Evolutionary conservation across 257 asterid genomes (phyloP).

Genomic region (Haberlea rhodopensis): DNA sequence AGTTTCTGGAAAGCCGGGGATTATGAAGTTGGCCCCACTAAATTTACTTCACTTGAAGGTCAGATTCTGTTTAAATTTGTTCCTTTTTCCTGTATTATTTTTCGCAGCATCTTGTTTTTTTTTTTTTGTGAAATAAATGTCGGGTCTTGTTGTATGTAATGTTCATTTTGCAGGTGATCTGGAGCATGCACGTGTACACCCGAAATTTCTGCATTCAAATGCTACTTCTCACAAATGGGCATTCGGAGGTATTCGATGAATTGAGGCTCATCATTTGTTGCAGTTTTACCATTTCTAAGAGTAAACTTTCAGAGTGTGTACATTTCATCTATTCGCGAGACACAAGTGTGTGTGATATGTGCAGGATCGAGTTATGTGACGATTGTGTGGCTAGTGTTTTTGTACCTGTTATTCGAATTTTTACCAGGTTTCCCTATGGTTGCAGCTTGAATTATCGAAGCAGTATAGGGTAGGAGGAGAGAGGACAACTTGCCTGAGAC

Average conservation of each 20-base stretch:
- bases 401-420: no score
- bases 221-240: slow-evolving; percentile 99
- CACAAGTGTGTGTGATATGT: no score
- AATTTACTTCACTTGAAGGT: slow-evolving; percentile 43
- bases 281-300: neutral
- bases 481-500: no score
- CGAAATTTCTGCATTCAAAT: slow-evolving; percentile 89
- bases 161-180: slow-evolving; percentile 55
- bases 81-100: neutral
- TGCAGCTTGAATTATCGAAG: no score
- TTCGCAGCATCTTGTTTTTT: neutral
- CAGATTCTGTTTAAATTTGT: slow-evolving; percentile 7
- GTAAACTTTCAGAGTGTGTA: neutral
- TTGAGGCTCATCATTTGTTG: no score
- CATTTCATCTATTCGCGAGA: neutral
- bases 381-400: no score
- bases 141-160: slow-evolving; percentile 14
- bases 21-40: slow-evolving; percentile 48
- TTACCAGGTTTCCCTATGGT: no score
- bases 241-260: slow-evolving; percentile 61
- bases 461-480: no score
- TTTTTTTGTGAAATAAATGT: neutral
- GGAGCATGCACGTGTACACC: slow-evolving; percentile 96
- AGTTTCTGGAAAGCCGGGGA: slow-evolving; percentile 98
- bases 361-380: no score